phyloP scores from a whole-genome alignment of 2,329 filamentous ascomycete species.

The Sclerotinia borealis region DNA sequence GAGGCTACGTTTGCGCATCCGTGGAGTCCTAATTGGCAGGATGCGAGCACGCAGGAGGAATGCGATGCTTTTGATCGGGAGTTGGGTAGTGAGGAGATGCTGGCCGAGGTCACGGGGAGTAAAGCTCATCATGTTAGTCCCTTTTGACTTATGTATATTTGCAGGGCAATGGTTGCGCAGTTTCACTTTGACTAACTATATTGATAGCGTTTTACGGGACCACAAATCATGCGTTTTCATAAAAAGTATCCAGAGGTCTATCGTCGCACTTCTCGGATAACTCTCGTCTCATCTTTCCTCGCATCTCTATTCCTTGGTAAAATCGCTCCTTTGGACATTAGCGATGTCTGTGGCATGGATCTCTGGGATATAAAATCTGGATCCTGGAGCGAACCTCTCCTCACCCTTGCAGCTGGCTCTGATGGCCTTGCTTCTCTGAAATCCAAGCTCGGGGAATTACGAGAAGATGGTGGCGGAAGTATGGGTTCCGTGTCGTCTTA shows the following conservation, averaged over 20 bases:
- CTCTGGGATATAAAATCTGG: slow-evolving; percentile 81
- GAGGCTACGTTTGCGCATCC: slow-evolving; percentile 66
- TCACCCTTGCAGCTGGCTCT: slow-evolving; percentile 61
- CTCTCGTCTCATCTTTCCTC: slow-evolving; percentile 90
- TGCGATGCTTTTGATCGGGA: slow-evolving; percentile 79
- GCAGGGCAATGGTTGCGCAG: neutral
- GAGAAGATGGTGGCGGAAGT: slow-evolving; percentile 71
- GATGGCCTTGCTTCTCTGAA: slow-evolving; percentile 60
- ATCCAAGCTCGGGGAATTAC: slow-evolving; percentile 73
- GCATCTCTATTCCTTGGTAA: slow-evolving; percentile 82
- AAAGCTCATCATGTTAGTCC: slow-evolving; percentile 84
- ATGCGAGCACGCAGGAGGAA: slow-evolving; percentile 87
- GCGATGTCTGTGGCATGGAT: slow-evolving; percentile 95
- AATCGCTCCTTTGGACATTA: slow-evolving; percentile 85
- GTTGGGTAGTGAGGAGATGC: slow-evolving; percentile 57
- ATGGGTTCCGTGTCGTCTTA: slow-evolving; percentile 73
- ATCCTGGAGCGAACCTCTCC: slow-evolving; percentile 66
- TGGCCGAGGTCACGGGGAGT: slow-evolving; percentile 81
- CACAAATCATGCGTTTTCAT: slow-evolving; percentile 86
- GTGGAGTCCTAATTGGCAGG: slow-evolving; percentile 95
- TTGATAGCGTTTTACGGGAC: slow-evolving; percentile 82
- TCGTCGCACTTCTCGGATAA: slow-evolving; percentile 73
- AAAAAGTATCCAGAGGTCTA: slow-evolving; percentile 77
- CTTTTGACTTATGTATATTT: neutral
- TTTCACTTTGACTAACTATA: slow-evolving; percentile 13